Evolutionary conservation across 1,284 basidiomycete genomes (phyloP).

Genomic region (Vanrija humicola): DNA sequence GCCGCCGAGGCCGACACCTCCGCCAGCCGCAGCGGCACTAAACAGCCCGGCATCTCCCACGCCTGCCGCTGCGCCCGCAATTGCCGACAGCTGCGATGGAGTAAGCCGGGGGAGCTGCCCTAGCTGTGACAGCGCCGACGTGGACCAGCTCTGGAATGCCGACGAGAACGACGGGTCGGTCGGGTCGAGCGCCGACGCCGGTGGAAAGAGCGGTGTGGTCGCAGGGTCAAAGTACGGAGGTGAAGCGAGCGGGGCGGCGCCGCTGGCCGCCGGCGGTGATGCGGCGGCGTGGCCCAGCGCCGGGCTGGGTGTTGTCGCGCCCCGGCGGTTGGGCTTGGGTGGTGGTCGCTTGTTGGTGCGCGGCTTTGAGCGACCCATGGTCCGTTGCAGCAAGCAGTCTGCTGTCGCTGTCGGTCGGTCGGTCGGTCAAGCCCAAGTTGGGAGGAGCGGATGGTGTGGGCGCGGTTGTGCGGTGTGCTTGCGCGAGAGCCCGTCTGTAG

Average conservation of each 20-base stretch:
- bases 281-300: not conserved
- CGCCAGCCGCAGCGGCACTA: not conserved
- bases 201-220: constrained; percentile 10
- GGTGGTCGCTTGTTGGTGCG: constrained; percentile 38
- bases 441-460: no score
- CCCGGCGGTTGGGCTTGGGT: constrained; percentile 15
- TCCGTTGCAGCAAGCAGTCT: not conserved
- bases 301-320: not conserved
- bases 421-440: no score
- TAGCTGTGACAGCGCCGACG: constrained; percentile 31
- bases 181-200: constrained; percentile 20
- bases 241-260: not conserved
- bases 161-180: constrained; percentile 25
- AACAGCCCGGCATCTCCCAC: constrained; percentile 31
- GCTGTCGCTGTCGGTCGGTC: not conserved
- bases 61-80: constrained; percentile 41
- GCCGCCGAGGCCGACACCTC: not conserved
- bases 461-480: no score
- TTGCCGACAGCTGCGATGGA: constrained; percentile 36
- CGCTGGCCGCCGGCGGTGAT: constrained; percentile 1
- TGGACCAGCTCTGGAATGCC: constrained; percentile 40
- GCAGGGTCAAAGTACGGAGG: constrained; percentile 12
- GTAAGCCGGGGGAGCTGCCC: constrained; percentile 39
- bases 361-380: constrained; percentile 45
- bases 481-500: no score